These are phyloP conservation scores for Mortierella sp. DNA, from an alignment of 371 early-diverging fungal genomes.

Conservation along the genomic window DNA sequence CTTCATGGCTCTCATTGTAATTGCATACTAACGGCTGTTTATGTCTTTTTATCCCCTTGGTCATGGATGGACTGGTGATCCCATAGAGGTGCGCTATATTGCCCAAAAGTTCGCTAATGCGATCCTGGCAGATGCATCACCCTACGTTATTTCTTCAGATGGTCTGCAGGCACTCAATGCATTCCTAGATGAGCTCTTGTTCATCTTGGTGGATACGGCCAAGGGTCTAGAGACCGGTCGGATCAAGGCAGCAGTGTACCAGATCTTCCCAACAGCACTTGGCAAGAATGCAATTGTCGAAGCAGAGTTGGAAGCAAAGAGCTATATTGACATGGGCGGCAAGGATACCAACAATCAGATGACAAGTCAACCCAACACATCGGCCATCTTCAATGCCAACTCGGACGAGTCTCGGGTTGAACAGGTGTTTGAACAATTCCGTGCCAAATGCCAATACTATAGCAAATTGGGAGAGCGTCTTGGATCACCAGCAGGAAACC, in stretches of 20 bases:
- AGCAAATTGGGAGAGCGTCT: slow-evolving; percentile 67
- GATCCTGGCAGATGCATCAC: slow-evolving; percentile 71
- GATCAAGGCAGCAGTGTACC: slow-evolving; percentile 65
- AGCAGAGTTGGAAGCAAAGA: slow-evolving; percentile 74
- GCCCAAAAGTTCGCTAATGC: slow-evolving; percentile 75
- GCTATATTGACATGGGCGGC: slow-evolving; percentile 68
- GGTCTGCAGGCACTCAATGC: slow-evolving; percentile 70
- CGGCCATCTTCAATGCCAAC: slow-evolving; percentile 45
- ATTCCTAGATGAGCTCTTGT: slow-evolving; percentile 72
- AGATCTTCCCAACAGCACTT: slow-evolving; percentile 64
- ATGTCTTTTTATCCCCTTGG: too few relatives aligned
- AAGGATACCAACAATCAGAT: slow-evolving; percentile 51
- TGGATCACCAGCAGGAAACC: slow-evolving; percentile 41
- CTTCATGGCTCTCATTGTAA: too few relatives aligned
- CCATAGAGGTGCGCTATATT: slow-evolving; percentile 67
- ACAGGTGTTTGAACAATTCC: slow-evolving; percentile 57
- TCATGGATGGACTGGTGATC: too few relatives aligned
- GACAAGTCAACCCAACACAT: slow-evolving; percentile 31
- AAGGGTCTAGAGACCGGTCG: slow-evolving; percentile 65
- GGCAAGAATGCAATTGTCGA: slow-evolving; percentile 78
- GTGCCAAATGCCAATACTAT: slow-evolving; percentile 65
- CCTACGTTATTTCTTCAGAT: slow-evolving; percentile 71
- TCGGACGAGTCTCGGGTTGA: slow-evolving; percentile 53
- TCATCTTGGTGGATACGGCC: slow-evolving; percentile 60
- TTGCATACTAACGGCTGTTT: too few relatives aligned